phyloP scores from a whole-genome alignment of 2,329 filamentous ascomycete genomes.

The Aspergillus sp. region DNA sequence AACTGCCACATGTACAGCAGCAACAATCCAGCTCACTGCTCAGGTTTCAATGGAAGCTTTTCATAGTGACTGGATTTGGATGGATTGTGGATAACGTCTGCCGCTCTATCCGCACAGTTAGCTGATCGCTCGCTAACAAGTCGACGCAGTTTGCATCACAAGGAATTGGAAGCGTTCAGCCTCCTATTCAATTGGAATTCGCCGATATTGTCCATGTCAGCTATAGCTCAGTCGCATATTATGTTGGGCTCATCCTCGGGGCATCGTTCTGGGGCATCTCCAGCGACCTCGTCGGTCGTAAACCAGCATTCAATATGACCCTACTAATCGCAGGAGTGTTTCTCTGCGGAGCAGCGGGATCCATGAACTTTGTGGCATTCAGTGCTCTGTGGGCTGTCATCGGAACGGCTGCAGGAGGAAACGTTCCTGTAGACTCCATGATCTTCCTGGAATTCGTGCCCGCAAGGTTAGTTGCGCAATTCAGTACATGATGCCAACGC shows the following conservation, averaged over 20 bases:
- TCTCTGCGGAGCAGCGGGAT: conserved; percentile 23
- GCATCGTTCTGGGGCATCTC: conserved; percentile 48
- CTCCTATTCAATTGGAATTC: conserved; percentile 27
- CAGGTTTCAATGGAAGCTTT: conserved; percentile 58
- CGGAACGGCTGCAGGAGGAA: conserved; percentile 27
- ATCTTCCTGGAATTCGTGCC: conserved; percentile 32
- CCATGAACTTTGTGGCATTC: conserved; percentile 26
- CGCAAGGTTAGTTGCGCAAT: conserved; percentile 13
- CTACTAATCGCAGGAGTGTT: conserved; percentile 42
- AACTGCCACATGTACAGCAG: background rate
- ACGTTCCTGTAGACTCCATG: conserved; percentile 27
- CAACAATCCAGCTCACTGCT: background rate
- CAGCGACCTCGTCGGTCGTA: conserved; percentile 43
- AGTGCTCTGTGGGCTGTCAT: conserved; percentile 29
- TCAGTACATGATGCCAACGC: background rate
- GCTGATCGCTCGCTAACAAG: background rate
- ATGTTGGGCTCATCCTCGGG: conserved; percentile 46
- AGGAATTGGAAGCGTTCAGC: conserved; percentile 29
- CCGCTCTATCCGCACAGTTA: background rate
- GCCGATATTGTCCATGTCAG: conserved; percentile 24
- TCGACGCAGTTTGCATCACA: conserved; percentile 23
- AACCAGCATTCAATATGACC: conserved; percentile 48
- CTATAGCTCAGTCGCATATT: conserved; percentile 34
- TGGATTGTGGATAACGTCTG: conserved; percentile 64
- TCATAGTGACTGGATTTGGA: conserved; percentile 65